These are phyloP conservation scores for Ensete ventricosum DNA, from an alignment of 176 grass and related monocot species.

Conservation along the genomic window DNA sequence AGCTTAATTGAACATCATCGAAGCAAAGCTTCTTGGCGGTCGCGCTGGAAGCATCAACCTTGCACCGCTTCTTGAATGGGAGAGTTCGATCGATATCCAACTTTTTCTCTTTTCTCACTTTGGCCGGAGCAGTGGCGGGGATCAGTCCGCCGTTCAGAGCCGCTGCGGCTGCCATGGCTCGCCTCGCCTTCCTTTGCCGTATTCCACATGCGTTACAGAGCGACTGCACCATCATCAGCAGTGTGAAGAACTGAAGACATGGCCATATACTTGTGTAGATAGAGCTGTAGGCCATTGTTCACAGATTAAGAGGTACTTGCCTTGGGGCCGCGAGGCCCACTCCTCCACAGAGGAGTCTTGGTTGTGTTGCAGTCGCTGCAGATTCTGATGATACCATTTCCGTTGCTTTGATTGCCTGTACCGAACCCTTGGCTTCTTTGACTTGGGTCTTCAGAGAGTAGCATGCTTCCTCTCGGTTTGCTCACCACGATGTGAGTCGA, in stretches of 20 bases:
- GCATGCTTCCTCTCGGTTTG: conserved; percentile 47
- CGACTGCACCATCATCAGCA: conserved; percentile 54
- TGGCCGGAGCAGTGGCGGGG: conserved; percentile 1
- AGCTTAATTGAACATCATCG: conserved; percentile 48
- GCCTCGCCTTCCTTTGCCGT: conserved; percentile 85
- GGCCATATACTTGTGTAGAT: background rate
- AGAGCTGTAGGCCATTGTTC: background rate
- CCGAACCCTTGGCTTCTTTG: conserved; percentile 12
- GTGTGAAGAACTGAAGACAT: background rate
- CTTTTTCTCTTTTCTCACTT: conserved; percentile 70
- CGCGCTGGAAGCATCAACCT: conserved; percentile 2
- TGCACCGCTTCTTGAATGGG: conserved; percentile 98
- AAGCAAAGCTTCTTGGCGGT: conserved; percentile 31
- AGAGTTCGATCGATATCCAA: conserved; percentile 50
- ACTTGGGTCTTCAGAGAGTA: conserved; percentile 25
- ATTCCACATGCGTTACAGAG: conserved; percentile 98
- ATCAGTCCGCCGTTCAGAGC: conserved; percentile 14
- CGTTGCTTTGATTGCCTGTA: conserved; percentile 9
- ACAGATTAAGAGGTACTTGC: conserved; percentile 20
- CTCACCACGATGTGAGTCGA: conserved; percentile 15
- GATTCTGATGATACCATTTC: conserved; percentile 55
- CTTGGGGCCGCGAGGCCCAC: conserved; percentile 93
- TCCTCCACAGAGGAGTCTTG: conserved; percentile 96
- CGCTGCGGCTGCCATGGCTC: conserved; percentile 47
- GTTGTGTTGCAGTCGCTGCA: conserved; percentile 98